Evolutionary conservation across 2,329 filamentous ascomycete species (phyloP), one percentile per base, ranked within the genome.

Genomic region (Alternaria tenuissima): DNA sequence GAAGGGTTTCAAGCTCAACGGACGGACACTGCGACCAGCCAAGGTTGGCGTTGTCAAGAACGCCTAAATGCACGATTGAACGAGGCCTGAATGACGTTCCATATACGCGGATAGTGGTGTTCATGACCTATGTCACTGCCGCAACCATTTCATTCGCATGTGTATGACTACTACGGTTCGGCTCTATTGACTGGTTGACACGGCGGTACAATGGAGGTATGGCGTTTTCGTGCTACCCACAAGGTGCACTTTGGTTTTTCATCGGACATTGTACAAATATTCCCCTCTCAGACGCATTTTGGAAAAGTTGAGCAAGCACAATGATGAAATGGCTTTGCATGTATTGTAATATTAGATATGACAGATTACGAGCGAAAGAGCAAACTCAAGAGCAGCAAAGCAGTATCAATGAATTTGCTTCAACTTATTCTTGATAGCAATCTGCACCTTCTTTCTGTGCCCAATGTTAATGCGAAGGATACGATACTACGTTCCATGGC

Each of bases 21-120:
- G 94, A 61, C 86, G 95, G 63, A 86, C 97, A 58, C 81, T 99
- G 74, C 88, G 95, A 79, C 93, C 94, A 65, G 93, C 94, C 76
- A 97, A 98, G 87, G 94, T 98, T 66, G 94, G 94, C 76, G 93
- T 97, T 59, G 94, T 96, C 67, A 96, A 95, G 87, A 96, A 95
- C 83, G 78, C 82, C 44, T 84, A 79, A 69, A 63, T 22, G 52
- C 30, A 52, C 22, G 12, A 42, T 46, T 52, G 41, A 32, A 49
- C 16, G 42, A 43, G 30, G 24, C 18, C 18, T 24, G 14, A 28
- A 38, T 30, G 34, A 34, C 16, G 28, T 55, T 42, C 46, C 20
- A n/a, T 18, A 14, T 49, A 49, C 20, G 46, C 46, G 12, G 22
- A 26, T 20, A 24, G 20, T 42, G 22, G 24, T 14, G 20, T 24